These are phyloP conservation scores for Aphanomyces invadans DNA, from an alignment of 352 stramenopile genomes.

Conservation along the genomic window DNA sequence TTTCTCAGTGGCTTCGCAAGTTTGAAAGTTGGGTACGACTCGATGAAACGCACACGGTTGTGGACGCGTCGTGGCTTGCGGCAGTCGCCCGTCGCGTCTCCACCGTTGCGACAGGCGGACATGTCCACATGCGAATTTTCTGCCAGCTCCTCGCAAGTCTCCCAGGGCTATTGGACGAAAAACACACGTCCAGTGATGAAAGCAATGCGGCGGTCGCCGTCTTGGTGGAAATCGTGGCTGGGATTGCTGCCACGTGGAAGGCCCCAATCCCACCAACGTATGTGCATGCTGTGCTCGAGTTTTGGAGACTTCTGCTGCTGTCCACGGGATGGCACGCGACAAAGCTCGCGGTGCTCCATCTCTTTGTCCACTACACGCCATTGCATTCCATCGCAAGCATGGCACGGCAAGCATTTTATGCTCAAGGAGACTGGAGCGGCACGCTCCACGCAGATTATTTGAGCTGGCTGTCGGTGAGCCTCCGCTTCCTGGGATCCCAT, in stretches of 20 bases:
- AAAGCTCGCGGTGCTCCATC: not conserved
- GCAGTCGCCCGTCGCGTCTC: not conserved
- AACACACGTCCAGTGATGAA: not conserved
- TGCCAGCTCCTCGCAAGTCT: not conserved
- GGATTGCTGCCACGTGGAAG: not conserved
- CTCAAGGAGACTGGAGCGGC: not conserved
- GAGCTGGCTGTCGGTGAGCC: not conserved
- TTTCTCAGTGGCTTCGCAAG: not conserved
- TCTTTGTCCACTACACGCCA: not conserved
- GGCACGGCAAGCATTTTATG: not conserved
- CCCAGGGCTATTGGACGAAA: not conserved
- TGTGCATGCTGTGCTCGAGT: not conserved
- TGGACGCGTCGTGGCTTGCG: not conserved
- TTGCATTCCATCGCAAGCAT: not conserved
- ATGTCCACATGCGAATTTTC: not conserved
- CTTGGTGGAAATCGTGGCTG: not conserved
- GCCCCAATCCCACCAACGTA: not conserved
- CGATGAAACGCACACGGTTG: not conserved
- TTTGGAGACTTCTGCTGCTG: conserved; percentile 2
- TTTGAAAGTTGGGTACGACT: not conserved
- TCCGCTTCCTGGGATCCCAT: not conserved
- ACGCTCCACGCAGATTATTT: not conserved
- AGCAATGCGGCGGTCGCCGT: not conserved
- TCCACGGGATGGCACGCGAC: not conserved
- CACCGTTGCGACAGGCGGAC: not conserved